Conservation (phyloP, 306 rosid genomes). For the Luffa acutangula region DNA sequence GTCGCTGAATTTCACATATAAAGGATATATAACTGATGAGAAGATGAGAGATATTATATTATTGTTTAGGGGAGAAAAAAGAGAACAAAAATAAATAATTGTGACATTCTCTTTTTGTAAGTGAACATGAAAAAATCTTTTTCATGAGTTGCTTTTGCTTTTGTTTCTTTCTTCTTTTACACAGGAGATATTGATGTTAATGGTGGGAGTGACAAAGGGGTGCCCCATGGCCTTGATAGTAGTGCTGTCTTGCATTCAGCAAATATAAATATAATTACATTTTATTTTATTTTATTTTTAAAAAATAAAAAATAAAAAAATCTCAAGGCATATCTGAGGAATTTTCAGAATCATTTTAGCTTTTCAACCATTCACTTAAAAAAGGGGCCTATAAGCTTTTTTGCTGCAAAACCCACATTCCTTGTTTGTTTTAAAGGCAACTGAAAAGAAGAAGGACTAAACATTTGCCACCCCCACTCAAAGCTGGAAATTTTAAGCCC, state of each 20-base stretch:
- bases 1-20: too few relatives aligned
- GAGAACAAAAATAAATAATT: slow-evolving; percentile 23
- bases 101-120: slow-evolving; percentile 45
- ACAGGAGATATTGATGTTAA: not conserved
- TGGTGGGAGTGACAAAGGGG: slow-evolving; percentile 31
- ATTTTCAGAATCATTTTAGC: slow-evolving; percentile 59
- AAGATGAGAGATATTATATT: not conserved
- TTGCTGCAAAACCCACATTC: slow-evolving; percentile 6
- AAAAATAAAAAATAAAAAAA: too few relatives aligned
- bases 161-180: slow-evolving; percentile 19
- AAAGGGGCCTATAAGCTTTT: slow-evolving; percentile 22
- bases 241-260: slow-evolving; percentile 81
- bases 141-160: slow-evolving; percentile 9
- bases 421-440: not conserved
- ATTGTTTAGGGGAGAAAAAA: not conserved
- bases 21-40: not conserved
- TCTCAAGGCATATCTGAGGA: slow-evolving; percentile 9
- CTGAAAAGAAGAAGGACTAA: not conserved
- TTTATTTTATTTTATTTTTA: slow-evolving; percentile 5
- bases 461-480: not conserved
- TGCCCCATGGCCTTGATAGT: slow-evolving; percentile 29
- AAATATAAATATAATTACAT: slow-evolving; percentile 22
- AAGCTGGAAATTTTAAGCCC: not conserved
- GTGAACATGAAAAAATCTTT: slow-evolving; percentile 13
- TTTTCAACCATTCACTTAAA: slow-evolving; percentile 42